Conservation (phyloP, 2,329 filamentous ascomycete species). For the Colletotrichum plurivorum region DNA sequence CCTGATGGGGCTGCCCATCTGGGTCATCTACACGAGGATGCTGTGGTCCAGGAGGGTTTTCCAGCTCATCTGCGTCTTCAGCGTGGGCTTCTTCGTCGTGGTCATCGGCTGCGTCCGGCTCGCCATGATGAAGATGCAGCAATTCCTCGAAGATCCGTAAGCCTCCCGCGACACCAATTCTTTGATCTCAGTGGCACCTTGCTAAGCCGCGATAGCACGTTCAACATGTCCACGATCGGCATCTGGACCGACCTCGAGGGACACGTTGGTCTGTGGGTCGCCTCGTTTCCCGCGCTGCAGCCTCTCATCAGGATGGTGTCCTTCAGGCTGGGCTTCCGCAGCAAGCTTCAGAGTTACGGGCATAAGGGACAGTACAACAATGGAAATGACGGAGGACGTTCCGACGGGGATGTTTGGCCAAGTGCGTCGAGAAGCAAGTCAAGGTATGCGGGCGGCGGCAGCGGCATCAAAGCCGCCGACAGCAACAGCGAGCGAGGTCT, state of each 20-base stretch:
- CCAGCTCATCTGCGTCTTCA: conserved; percentile 54
- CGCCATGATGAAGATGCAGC: conserved; percentile 47
- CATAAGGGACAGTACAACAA: neutral
- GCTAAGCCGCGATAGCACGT: conserved; percentile 47
- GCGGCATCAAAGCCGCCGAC: neutral
- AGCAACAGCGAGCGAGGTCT: neutral
- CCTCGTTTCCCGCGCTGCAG: conserved; percentile 56
- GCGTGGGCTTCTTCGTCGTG: conserved; percentile 54
- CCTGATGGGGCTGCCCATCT: conserved; percentile 52
- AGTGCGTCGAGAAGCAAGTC: neutral
- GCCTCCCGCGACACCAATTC: conserved; percentile 31
- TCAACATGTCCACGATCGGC: conserved; percentile 52
- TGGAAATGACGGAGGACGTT: neutral
- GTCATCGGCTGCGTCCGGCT: conserved; percentile 54
- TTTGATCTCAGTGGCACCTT: rapidly evolving
- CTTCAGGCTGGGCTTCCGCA: conserved; percentile 46
- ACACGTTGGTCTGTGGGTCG: conserved; percentile 58
- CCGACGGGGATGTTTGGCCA: neutral
- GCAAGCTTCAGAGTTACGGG: conserved; percentile 29
- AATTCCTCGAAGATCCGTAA: conserved; percentile 49
- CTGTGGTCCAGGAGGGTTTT: conserved; percentile 50
- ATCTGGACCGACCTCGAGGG: conserved; percentile 58
- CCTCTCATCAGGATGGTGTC: conserved; percentile 52
- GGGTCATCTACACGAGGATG: conserved; percentile 54
- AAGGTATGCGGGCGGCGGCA: neutral